Evolutionary conservation across 2,329 filamentous ascomycete species (phyloP).

Genomic region (Davidsoniella virescens): DNA sequence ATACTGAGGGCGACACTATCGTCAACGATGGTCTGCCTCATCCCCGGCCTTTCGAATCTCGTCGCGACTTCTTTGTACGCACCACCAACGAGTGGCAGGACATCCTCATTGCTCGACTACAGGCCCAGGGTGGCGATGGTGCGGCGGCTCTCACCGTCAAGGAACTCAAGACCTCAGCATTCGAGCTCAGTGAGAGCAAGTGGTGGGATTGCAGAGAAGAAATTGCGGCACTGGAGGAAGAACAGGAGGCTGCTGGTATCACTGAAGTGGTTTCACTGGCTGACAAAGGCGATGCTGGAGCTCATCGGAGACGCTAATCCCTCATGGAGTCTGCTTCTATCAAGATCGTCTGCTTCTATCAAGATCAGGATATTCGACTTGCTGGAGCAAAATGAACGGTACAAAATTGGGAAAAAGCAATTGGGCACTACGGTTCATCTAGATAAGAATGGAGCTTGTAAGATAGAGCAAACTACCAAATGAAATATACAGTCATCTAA

Average conservation of each 20-base stretch:
- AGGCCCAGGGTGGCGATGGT: slow-evolving; percentile 44
- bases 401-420: background rate
- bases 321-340: background rate
- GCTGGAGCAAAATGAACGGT: background rate
- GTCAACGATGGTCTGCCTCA: slow-evolving; percentile 60
- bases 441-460: too few relatives aligned
- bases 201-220: slow-evolving; percentile 99
- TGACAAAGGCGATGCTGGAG: slow-evolving; percentile 46
- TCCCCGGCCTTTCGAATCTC: slow-evolving; percentile 68
- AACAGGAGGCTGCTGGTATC: slow-evolving; percentile 89
- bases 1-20: slow-evolving; percentile 34
- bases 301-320: slow-evolving; percentile 14
- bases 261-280: slow-evolving; percentile 82
- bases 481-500: too few relatives aligned
- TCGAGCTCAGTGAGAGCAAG: slow-evolving; percentile 82
- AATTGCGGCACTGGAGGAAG: slow-evolving; percentile 78
- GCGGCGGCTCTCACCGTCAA: slow-evolving; percentile 61
- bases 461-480: too few relatives aligned
- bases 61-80: slow-evolving; percentile 81
- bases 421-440: background rate
- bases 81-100: slow-evolving; percentile 87
- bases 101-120: slow-evolving; percentile 58
- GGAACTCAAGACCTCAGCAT: slow-evolving; percentile 82
- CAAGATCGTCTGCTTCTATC: background rate
- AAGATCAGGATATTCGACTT: too few relatives aligned